These are phyloP conservation scores for Histomonas meleagridis DNA, from an alignment of 208 protist genomes.

Conservation along the genomic window DNA sequence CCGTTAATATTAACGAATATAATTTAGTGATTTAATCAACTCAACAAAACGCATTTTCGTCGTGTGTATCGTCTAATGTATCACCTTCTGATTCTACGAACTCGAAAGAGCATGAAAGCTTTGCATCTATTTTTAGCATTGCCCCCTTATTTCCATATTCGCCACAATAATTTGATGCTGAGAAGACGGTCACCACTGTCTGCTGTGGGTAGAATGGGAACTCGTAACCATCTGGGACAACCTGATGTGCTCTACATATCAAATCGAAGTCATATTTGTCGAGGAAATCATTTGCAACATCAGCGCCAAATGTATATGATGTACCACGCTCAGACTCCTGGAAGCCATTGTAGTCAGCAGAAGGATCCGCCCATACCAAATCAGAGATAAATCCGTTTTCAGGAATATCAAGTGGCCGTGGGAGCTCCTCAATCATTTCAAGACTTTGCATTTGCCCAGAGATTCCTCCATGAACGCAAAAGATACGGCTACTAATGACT, in stretches of 20 bases:
- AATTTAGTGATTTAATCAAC: no score
- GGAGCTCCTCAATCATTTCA: slow-evolving; percentile 81
- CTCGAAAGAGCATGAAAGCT: slow-evolving; percentile 5
- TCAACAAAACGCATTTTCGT: no score
- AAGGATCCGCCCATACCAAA: slow-evolving; percentile 94
- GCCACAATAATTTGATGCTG: slow-evolving; percentile 7
- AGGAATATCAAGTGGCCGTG: slow-evolving; percentile 75
- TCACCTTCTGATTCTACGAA: background rate
- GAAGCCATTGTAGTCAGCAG: slow-evolving; percentile 75
- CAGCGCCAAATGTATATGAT: background rate
- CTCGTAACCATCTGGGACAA: slow-evolving; percentile 1
- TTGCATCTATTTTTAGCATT: slow-evolving; percentile 13
- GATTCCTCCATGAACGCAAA: slow-evolving; percentile 93
- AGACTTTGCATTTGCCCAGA: slow-evolving; percentile 83
- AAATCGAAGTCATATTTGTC: slow-evolving; percentile 35
- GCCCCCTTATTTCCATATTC: slow-evolving; percentile 29
- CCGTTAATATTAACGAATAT: no score
- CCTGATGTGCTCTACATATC: slow-evolving; percentile 33
- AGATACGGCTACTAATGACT: slow-evolving; percentile 96
- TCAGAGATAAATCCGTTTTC: slow-evolving; percentile 86
- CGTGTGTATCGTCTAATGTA: no score
- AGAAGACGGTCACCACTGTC: background rate
- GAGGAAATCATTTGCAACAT: background rate
- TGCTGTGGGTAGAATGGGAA: slow-evolving; percentile 59
- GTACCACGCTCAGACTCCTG: slow-evolving; percentile 90